These are phyloP conservation scores for Lentinus brumalis DNA, from an alignment of 768 basidiomycete genomes.

Conservation along the genomic window DNA sequence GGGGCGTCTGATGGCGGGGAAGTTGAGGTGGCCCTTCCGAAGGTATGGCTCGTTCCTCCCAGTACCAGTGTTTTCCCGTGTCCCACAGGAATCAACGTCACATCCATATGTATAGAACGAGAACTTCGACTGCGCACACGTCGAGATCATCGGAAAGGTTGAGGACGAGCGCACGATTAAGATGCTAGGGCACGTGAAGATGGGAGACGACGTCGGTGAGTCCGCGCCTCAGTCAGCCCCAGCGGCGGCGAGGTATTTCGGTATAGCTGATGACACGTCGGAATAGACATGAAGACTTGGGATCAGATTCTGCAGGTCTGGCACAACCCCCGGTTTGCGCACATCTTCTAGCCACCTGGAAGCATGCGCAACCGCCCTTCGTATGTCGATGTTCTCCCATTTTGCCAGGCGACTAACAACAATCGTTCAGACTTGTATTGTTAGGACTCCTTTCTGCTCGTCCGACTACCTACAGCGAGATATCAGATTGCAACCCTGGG, in stretches of 20 bases:
- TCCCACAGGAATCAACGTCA: too few species aligned
- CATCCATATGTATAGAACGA: not conserved
- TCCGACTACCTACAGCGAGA: too few species aligned
- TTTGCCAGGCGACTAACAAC: too few species aligned
- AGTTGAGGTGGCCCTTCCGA: slow-evolving; percentile 45
- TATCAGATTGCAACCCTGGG: too few species aligned
- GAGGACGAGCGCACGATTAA: slow-evolving; percentile 22
- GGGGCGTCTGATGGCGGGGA: slow-evolving; percentile 70
- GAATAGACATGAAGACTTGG: slow-evolving; percentile 20
- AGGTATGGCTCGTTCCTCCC: slow-evolving; percentile 40
- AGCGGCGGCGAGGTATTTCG: too few species aligned
- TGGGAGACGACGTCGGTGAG: slow-evolving; percentile 23
- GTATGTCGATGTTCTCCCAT: too few species aligned
- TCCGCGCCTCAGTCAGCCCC: not conserved
- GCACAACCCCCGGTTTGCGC: slow-evolving; percentile 24
- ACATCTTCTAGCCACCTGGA: not conserved
- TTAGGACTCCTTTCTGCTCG: too few species aligned
- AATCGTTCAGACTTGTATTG: too few species aligned
- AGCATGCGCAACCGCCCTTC: too few species aligned
- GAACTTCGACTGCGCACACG: not conserved
- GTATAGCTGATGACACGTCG: not conserved
- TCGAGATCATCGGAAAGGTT: slow-evolving; percentile 27
- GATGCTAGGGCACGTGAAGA: slow-evolving; percentile 21
- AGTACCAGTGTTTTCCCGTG: not conserved
- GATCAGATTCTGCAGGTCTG: slow-evolving; percentile 22